A percentile compares a stretch with the other conserved stretches of the same genome.
Evolutionary conservation across 202 grass and related monocot species (phyloP).

Genomic region (Eragrostis tef): DNA sequence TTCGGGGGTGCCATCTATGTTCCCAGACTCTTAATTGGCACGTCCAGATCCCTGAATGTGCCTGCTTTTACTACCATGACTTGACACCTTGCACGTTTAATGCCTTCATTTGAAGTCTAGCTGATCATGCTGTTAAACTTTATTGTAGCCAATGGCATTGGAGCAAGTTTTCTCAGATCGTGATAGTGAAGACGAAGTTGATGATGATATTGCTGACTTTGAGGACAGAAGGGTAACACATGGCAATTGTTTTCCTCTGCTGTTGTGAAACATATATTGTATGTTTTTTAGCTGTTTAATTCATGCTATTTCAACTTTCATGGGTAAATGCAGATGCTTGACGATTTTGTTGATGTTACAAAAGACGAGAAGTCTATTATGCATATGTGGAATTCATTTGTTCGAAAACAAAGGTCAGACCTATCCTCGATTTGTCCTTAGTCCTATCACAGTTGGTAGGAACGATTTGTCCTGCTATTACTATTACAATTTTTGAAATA

Average conservation of each 20-base stretch:
- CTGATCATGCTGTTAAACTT: conserved; percentile 37
- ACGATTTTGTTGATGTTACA: conserved; percentile 99
- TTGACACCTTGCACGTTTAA: conserved; percentile 20
- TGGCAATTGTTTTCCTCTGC: conserved; percentile 28
- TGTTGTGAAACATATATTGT: conserved; percentile 27
- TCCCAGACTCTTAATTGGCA: too few species aligned
- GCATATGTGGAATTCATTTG: conserved; percentile 99
- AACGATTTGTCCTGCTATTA: not conserved
- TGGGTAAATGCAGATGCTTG: conserved; percentile 79
- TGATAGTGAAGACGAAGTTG: conserved; percentile 99
- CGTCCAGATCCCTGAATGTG: too few species aligned
- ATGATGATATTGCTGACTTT: conserved; percentile 97
- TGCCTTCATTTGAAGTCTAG: conserved; percentile 40
- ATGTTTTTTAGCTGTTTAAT: conserved; percentile 13
- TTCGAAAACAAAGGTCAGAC: conserved; percentile 87
- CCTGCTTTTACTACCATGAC: conserved; percentile 3
- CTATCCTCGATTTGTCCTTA: conserved; percentile 6
- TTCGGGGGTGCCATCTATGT: too few species aligned
- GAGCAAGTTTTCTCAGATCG: conserved; percentile 94
- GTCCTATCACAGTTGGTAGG: not conserved
- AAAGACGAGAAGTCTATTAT: conserved; percentile 97
- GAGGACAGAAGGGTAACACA: conserved; percentile 89
- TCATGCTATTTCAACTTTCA: conserved; percentile 33
- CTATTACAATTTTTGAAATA: not conserved
- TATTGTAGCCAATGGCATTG: conserved; percentile 85